Evolutionary conservation across 2,329 filamentous ascomycete species (phyloP).

Genomic region (Herpomyces periplanetae): DNA sequence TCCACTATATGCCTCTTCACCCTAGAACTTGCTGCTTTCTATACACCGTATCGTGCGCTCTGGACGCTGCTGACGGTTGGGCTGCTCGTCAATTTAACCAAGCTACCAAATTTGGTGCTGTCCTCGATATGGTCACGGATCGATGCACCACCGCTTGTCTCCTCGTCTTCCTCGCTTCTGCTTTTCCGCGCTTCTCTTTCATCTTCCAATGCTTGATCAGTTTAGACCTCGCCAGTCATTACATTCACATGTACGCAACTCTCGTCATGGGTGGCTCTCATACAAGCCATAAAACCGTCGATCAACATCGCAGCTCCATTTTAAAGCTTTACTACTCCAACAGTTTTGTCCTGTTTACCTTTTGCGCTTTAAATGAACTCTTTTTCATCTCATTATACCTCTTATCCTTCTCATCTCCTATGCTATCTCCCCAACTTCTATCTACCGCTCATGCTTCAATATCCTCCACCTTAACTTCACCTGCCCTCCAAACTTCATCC

Average conservation of each 20-base stretch:
- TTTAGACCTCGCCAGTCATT: slow-evolving; percentile 74
- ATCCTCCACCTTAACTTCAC: too few relatives aligned
- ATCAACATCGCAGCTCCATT: slow-evolving; percentile 49
- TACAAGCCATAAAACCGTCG: slow-evolving; percentile 67
- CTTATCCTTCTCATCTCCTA: slow-evolving; percentile 71
- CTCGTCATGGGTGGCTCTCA: slow-evolving; percentile 44
- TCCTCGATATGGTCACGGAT: slow-evolving; percentile 96
- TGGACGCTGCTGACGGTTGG: slow-evolving; percentile 76
- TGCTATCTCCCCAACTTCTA: slow-evolving; percentile 47
- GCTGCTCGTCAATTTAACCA: slow-evolving; percentile 62
- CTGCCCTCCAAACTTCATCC: slow-evolving; percentile 14
- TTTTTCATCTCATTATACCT: slow-evolving; percentile 98
- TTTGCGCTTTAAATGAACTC: slow-evolving; percentile 62
- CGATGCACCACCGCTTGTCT: slow-evolving; percentile 83
- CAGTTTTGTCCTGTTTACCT: slow-evolving; percentile 72
- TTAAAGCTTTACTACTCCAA: slow-evolving; percentile 90
- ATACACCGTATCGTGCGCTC: slow-evolving; percentile 71
- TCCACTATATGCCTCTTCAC: slow-evolving; percentile 97
- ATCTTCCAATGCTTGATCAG: slow-evolving; percentile 76
- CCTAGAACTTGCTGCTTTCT: slow-evolving; percentile 70
- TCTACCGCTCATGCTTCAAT: slow-evolving; percentile 16
- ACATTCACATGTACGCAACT: slow-evolving; percentile 96
- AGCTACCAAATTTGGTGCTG: slow-evolving; percentile 73
- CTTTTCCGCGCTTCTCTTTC: slow-evolving; percentile 73
- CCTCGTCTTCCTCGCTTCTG: slow-evolving; percentile 68